Base-by-base conservation (phyloP, 176 grass and related monocot genomes). In the Aegilops bicornis region DNA sequence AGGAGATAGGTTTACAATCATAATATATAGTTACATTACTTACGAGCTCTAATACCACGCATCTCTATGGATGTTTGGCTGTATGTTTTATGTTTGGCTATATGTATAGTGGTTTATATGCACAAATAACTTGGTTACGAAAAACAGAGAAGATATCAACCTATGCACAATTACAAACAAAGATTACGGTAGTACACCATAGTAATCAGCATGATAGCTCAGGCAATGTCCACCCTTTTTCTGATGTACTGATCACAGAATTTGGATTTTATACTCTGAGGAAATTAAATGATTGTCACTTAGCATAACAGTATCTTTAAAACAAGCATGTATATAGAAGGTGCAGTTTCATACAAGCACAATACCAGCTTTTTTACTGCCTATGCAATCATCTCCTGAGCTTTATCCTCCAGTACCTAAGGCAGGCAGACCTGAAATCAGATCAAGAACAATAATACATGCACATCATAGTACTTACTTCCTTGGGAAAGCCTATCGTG, bases 401-500 rank as follows among this genome's bases (percentile, higher is more conserved):
- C 76, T 47, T 72, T 60, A 17, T 79, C 66, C 42, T 77, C 30
- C 3, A 29, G 19, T 30, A 77, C 43, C 61, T 85, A 77, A 77
- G 29, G 73, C 40, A 77, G 1, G 0, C 40, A 52, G 3, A 30
- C 20, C 2, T 77, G 61, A 67, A 24, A 11, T 24, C 36, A 24
- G 37, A 36, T 76, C 5, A 76, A 76, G 36, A 10, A 66, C 22
- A 54, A 77, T 77, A 50, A 47, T 13, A 23, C 7, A 64, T 6
- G 62, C 25, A 75, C 10, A 62, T 23, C 19, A 85, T 4, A 84
- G 23, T 35, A 77, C 71, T 84, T 76, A 61, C 84, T 59, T 86
- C 64, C 1, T n/a, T 19, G 20, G 84, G 5, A 43, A 86, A 19
- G 65, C 64, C 23, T 79, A 20, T 11, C 69, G 24, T 86, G 84